phyloP scores from a whole-genome alignment of 2,329 filamentous ascomycete species.

The Aureobasidium sp. region DNA sequence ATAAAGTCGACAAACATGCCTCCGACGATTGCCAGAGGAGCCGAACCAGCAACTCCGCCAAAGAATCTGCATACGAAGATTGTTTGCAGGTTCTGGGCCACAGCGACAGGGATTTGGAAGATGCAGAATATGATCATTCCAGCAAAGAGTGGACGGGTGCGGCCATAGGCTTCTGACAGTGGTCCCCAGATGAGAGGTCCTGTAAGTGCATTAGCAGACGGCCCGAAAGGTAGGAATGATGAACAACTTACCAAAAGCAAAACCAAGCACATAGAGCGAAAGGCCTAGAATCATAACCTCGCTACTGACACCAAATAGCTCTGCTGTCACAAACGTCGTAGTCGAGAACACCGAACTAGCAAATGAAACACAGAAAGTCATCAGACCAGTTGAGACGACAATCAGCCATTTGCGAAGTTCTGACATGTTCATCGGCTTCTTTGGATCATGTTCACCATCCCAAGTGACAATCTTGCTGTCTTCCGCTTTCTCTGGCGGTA shows the following conservation, averaged over 20 bases:
- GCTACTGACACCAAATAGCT: conserved; percentile 35
- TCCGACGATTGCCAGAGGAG: conserved; percentile 41
- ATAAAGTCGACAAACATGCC: conserved; percentile 41
- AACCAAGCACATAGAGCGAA: conserved; percentile 37
- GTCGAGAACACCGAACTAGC: conserved; percentile 33
- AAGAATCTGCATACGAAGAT: conserved; percentile 47
- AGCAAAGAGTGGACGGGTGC: conserved; percentile 39
- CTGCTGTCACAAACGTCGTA: conserved; percentile 31
- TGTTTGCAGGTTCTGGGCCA: conserved; percentile 44
- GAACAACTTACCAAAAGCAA: neutral
- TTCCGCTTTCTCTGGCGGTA: neutral
- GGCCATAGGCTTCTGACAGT: conserved; percentile 48
- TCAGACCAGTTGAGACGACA: conserved; percentile 17
- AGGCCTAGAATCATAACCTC: conserved; percentile 41
- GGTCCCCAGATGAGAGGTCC: conserved; percentile 38
- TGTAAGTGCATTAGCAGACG: neutral
- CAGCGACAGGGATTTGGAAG: conserved; percentile 46
- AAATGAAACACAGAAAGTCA: conserved; percentile 20
- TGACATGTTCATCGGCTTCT: conserved; percentile 18
- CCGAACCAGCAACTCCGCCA: conserved; percentile 42
- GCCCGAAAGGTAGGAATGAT: neutral
- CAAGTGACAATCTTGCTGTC: conserved; percentile 18
- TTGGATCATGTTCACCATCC: conserved; percentile 17
- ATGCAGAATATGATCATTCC: conserved; percentile 43
- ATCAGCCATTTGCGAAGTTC: conserved; percentile 19